These are phyloP conservation scores for Ogataea allantospora DNA, from an alignment of 805 yeast genomes.

Conservation along the genomic window DNA sequence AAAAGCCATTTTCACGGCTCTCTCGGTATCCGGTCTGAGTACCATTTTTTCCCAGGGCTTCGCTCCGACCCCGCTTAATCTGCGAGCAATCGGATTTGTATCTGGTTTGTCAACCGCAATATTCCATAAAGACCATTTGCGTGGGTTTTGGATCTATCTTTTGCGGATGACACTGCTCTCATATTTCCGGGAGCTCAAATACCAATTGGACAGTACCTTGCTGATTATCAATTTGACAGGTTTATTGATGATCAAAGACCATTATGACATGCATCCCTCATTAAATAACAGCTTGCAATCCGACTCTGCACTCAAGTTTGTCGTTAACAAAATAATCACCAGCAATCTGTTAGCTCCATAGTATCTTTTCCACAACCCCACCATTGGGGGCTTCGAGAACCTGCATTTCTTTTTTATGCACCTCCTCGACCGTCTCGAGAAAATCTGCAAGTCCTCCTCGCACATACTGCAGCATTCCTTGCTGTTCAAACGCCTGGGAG, in stretches of 20 bases:
- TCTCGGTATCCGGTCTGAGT: slow-evolving; percentile 12
- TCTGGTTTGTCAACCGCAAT: slow-evolving; percentile 15
- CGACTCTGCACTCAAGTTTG: slow-evolving; percentile 6
- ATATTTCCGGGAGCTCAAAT: slow-evolving; percentile 9
- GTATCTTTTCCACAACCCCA: slow-evolving; percentile 18
- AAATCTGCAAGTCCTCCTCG: slow-evolving; percentile 18
- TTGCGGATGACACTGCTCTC: slow-evolving; percentile 21
- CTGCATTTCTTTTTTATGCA: slow-evolving; percentile 14
- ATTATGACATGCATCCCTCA: slow-evolving; percentile 1
- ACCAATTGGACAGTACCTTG: slow-evolving; percentile 17
- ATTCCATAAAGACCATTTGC: slow-evolving; percentile 12
- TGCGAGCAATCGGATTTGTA: slow-evolving; percentile 17
- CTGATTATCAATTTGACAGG: slow-evolving; percentile 14
- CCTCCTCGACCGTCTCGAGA: slow-evolving; percentile 14
- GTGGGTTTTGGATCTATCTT: slow-evolving; percentile 24
- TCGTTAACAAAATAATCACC: slow-evolving; percentile 8
- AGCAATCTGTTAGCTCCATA: slow-evolving; percentile 16
- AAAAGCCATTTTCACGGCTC: slow-evolving; percentile 13
- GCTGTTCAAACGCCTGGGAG: slow-evolving; percentile 51
- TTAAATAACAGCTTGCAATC: slow-evolving; percentile 4
- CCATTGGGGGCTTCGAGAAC: slow-evolving; percentile 27
- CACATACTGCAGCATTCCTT: slow-evolving; percentile 31
- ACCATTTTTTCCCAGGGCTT: slow-evolving; percentile 3
- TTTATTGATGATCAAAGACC: slow-evolving; percentile 18
- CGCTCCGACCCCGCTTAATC: background rate